These are phyloP conservation scores for Candida sanyaensis DNA, from an alignment of 1,139 yeast species.

Conservation along the genomic window DNA sequence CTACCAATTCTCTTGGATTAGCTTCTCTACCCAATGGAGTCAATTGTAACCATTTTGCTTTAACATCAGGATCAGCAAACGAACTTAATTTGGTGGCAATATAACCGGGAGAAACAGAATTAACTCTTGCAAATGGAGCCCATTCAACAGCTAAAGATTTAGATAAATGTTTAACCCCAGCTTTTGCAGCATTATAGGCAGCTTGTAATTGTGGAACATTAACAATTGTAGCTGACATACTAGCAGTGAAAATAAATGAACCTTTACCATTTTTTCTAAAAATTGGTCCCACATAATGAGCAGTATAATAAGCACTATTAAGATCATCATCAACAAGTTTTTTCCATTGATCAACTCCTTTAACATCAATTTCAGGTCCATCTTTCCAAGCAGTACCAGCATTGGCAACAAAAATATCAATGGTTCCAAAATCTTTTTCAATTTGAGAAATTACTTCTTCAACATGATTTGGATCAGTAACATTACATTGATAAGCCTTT, in stretches of 20 bases:
- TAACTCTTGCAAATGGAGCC: slow-evolving; percentile 52
- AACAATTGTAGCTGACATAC: slow-evolving; percentile 55
- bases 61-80: slow-evolving; percentile 33
- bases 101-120: slow-evolving; percentile 59
- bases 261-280: slow-evolving; percentile 39
- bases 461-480: slow-evolving; percentile 41
- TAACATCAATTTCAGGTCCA: slow-evolving; percentile 42
- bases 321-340: slow-evolving; percentile 53
- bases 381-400: slow-evolving; percentile 51
- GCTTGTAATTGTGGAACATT: slow-evolving; percentile 68
- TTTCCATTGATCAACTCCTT: slow-evolving; percentile 46
- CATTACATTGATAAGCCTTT: slow-evolving; percentile 41
- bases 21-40: slow-evolving; percentile 59
- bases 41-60: slow-evolving; percentile 36
- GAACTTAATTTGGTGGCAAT: slow-evolving; percentile 53
- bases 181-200: slow-evolving; percentile 56
- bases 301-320: slow-evolving; percentile 45
- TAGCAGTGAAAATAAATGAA: slow-evolving; percentile 26
- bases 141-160: slow-evolving; percentile 56
- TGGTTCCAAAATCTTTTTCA: slow-evolving; percentile 36
- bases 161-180: slow-evolving; percentile 51
- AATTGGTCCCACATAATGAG: slow-evolving; percentile 50
- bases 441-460: slow-evolving; percentile 32
- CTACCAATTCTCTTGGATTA: slow-evolving; percentile 53
- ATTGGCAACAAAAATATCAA: slow-evolving; percentile 56